Percentiles rank a stretch among this genome's conserved stretches.
Evolutionary conservation across 2,329 filamentous ascomycete genomes (phyloP).

Genomic region (Pseudohalonectria lignicola): DNA sequence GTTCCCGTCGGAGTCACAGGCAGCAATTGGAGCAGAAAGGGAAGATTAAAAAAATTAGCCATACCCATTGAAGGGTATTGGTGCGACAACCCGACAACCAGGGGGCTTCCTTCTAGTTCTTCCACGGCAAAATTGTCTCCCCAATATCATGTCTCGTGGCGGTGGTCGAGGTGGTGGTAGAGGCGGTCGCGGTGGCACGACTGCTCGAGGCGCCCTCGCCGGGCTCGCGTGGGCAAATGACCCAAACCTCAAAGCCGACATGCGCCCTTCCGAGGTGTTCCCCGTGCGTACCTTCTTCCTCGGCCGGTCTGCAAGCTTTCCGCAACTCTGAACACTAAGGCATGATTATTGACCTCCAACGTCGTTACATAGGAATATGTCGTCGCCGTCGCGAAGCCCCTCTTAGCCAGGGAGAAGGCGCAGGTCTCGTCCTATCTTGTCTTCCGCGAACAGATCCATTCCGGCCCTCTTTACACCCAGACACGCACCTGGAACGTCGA

Average conservation of each 20-base stretch:
- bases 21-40: too few relatives aligned
- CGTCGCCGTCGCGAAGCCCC: constrained; percentile 31
- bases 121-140: too few relatives aligned
- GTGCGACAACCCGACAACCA: too few relatives aligned
- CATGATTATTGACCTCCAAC: background rate
- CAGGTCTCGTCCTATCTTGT: constrained; percentile 41
- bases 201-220: constrained; percentile 16
- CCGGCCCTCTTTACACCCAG: constrained; percentile 44
- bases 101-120: too few relatives aligned
- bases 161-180: constrained; percentile 28
- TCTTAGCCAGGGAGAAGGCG: constrained; percentile 31
- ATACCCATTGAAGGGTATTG: too few relatives aligned
- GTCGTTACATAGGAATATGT: constrained; percentile 36
- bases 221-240: constrained; percentile 43
- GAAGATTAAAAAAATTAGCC: too few relatives aligned
- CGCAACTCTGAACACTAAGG: too few relatives aligned
- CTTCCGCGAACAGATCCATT: constrained; percentile 45
- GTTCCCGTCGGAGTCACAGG: too few relatives aligned
- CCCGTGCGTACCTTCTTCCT: constrained; percentile 28
- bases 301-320: background rate
- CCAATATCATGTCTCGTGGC: too few relatives aligned
- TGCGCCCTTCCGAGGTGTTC: constrained; percentile 47
- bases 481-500: constrained; percentile 30
- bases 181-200: constrained; percentile 34
- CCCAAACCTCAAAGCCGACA: constrained; percentile 33